Evolutionary conservation across 345 rosid species (phyloP), one percentile per base, ranked within the genome.

Genomic region (Citrus mangshanensis): DNA sequence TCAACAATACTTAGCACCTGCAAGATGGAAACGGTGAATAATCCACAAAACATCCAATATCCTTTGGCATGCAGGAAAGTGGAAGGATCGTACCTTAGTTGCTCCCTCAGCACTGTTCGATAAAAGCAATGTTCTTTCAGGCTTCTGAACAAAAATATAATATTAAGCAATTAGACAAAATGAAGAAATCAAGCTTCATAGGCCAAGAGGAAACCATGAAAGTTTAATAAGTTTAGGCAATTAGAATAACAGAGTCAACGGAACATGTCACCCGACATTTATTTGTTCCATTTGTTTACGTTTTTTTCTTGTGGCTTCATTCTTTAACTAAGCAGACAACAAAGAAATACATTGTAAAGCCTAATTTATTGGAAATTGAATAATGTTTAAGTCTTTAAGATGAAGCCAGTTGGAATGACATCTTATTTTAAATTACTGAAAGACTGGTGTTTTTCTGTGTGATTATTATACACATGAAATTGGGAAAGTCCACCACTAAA

Each of bases 1-100:
- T 93, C 98, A 25, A 93, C 84, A 79, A 95, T 86, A 75, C 90
- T 86, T 62, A 93, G 89, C 74, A 95, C 98, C 98, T 93, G 88
- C 60, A 87, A 73, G 27, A 70, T 37, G 58, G 71, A 81, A 79
- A 77, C 19, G 55, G 77, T 77, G 32, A 81, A 37, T 78, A 49
- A 74, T 54, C 73, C 25, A 58, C 42, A 66, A 66, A 42, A 49
- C 77, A 40, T 73, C 56, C 51, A 51, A 58, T 63, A 46, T 74
- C 19, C 32, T 54, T 74, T 70, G 69, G 59, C 32, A 77, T 60
- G 27, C 35, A 64, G 21, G 18, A 62, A 71, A 70, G 25, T 14
- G 68, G 46, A 63, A 78, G 82, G 40, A 65, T 67, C 63, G 66
- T 80, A 95, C 98, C 98, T 95, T 93, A 56, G 89, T 95, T 73